Evolutionary conservation across 148 eudicot species (phyloP).

Genomic region (Agrostemma githago): DNA sequence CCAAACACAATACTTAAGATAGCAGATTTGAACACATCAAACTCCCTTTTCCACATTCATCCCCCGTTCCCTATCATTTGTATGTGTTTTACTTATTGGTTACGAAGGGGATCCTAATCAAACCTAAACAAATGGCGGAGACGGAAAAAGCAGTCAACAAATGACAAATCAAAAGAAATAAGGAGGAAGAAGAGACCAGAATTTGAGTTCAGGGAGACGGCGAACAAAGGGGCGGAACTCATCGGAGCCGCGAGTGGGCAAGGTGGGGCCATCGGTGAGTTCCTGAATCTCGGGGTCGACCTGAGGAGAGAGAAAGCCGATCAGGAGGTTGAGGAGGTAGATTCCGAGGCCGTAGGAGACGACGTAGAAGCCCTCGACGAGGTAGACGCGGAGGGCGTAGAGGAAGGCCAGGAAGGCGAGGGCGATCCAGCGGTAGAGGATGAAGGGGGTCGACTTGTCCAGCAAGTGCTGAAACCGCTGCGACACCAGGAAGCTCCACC

Average conservation of each 20-base stretch:
- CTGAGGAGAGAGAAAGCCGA: slow-evolving; percentile 52
- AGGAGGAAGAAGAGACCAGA: slow-evolving; percentile 28
- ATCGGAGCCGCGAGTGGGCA: slow-evolving; percentile 44
- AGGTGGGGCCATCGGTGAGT: slow-evolving; percentile 37
- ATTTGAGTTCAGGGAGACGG: slow-evolving; percentile 49
- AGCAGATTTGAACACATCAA: no score
- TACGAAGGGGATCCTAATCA: no score
- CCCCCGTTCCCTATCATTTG: no score
- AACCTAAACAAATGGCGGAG: not conserved
- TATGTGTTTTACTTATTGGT: no score
- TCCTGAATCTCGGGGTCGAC: slow-evolving; percentile 47
- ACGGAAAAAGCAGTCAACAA: not conserved
- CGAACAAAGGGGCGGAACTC: slow-evolving; percentile 57
- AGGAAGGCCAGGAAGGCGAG: slow-evolving; percentile 26
- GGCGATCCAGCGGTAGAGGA: slow-evolving; percentile 47
- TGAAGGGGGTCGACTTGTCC: slow-evolving; percentile 43
- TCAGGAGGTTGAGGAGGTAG: slow-evolving; percentile 46
- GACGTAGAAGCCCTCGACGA: slow-evolving; percentile 42
- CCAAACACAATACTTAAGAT: not conserved
- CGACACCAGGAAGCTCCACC: slow-evolving; percentile 28
- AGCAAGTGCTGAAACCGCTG: slow-evolving; percentile 41
- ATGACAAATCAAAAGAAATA: no score
- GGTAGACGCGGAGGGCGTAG: slow-evolving; percentile 38
- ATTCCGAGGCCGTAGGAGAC: slow-evolving; percentile 49
- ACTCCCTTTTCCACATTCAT: no score